Evolutionary conservation across 352 stramenopile genomes (phyloP).

Genomic region (Globisporangium lucens): DNA sequence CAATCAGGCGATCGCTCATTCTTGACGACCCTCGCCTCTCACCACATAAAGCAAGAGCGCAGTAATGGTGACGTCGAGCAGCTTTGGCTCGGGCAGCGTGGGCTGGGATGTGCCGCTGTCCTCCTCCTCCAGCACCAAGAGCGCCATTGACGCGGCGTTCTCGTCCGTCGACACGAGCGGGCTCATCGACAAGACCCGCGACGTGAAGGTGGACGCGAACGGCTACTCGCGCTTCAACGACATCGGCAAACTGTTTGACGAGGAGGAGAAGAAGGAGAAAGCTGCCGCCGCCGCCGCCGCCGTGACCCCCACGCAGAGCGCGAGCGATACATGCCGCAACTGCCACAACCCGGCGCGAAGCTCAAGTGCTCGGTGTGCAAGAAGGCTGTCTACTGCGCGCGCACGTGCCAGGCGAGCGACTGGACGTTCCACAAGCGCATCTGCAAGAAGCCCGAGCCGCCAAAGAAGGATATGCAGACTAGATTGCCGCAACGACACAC

Average conservation of each 20-base stretch:
- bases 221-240: constrained; percentile 86
- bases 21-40: too few relatives aligned
- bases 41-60: background rate
- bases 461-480: constrained; percentile 46
- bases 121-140: background rate
- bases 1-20: too few relatives aligned
- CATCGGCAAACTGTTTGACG: constrained; percentile 51
- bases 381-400: constrained; percentile 80
- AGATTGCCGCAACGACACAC: too few relatives aligned
- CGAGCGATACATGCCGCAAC: constrained; percentile 59
- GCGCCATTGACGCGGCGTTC: background rate
- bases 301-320: background rate
- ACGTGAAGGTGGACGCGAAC: constrained; percentile 74
- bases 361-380: constrained; percentile 89
- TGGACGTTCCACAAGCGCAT: constrained; percentile 87
- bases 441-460: constrained; percentile 78
- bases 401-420: constrained; percentile 77
- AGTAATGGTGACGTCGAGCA: background rate
- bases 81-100: constrained; percentile 25
- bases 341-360: constrained; percentile 73
- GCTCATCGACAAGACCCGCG: constrained; percentile 58
- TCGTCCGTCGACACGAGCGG: constrained; percentile 33
- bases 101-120: constrained; percentile 48
- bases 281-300: background rate
- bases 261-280: constrained; percentile 26